phyloP scores from a whole-genome alignment of 768 basidiomycete genomes.

The Suillus americanus region DNA sequence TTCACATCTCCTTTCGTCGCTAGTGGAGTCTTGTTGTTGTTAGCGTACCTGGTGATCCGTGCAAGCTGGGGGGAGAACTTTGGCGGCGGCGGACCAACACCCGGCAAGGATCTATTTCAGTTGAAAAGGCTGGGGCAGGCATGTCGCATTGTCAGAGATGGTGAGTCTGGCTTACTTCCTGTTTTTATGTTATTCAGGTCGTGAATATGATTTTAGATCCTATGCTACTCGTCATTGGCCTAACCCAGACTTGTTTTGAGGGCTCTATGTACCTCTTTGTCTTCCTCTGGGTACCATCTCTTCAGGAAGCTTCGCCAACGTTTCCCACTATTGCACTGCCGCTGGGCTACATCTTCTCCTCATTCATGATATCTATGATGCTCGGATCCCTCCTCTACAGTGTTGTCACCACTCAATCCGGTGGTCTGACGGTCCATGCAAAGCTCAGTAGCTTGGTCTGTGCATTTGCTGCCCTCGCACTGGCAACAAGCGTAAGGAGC shows the following conservation, averaged over 20 bases:
- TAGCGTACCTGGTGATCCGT: constrained; percentile 58
- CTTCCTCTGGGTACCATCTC: constrained; percentile 77
- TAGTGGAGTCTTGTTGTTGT: constrained; percentile 52
- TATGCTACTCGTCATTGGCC: constrained; percentile 59
- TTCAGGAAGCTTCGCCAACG: constrained; percentile 57
- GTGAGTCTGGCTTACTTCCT: constrained; percentile 28
- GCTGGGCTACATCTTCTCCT: constrained; percentile 77
- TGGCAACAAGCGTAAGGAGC: constrained; percentile 49
- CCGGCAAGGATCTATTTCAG: constrained; percentile 45
- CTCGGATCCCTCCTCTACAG: constrained; percentile 74
- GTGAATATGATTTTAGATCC: constrained; percentile 42
- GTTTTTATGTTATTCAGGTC: neutral
- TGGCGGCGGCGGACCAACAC: constrained; percentile 43
- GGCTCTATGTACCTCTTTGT: constrained; percentile 87
- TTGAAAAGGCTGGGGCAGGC: constrained; percentile 53
- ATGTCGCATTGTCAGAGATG: constrained; percentile 54
- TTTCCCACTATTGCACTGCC: constrained; percentile 47
- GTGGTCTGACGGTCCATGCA: constrained; percentile 54
- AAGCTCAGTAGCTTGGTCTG: constrained; percentile 67
- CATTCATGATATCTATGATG: constrained; percentile 84
- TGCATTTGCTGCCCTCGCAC: constrained; percentile 53
- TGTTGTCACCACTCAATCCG: constrained; percentile 33
- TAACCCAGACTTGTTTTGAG: constrained; percentile 81
- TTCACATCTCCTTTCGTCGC: constrained; percentile 68
- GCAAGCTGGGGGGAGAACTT: constrained; percentile 70